These are phyloP conservation scores for Cercospora sp. DNA, from an alignment of 2,329 filamentous ascomycete genomes.

Conservation along the genomic window DNA sequence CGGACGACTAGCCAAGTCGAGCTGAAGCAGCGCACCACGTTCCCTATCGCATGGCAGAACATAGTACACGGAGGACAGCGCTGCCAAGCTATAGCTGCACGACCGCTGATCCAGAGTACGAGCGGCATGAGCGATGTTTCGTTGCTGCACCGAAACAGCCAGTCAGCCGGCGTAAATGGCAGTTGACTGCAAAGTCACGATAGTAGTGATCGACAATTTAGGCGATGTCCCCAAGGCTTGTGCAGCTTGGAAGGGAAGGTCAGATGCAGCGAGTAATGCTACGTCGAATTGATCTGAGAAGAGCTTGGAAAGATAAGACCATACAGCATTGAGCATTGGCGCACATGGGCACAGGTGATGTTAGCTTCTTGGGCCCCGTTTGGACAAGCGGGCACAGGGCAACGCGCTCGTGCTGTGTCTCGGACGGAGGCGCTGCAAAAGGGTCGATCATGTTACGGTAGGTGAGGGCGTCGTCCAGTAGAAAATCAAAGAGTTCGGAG, in stretches of 20 bases:
- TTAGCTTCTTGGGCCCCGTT: conserved; percentile 4
- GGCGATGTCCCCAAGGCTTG: conserved; percentile 5
- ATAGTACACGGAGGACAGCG: not conserved
- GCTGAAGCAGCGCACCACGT: conserved; percentile 6
- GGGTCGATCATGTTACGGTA: not conserved
- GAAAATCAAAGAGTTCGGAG: not conserved
- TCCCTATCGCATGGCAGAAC: conserved; percentile 3
- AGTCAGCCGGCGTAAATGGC: conserved; percentile 12
- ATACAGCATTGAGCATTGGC: conserved; percentile 20
- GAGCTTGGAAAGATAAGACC: conserved; percentile 16
- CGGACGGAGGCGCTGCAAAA: not conserved
- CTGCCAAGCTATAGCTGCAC: conserved; percentile 6
- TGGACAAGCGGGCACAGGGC: not conserved
- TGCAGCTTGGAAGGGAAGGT: conserved; percentile 21
- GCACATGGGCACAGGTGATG: conserved; percentile 20
- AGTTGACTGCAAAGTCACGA: not conserved
- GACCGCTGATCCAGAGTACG: conserved; percentile 16
- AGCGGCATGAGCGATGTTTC: not conserved
- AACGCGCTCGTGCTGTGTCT: not conserved
- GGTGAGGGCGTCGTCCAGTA: conserved; percentile 5
- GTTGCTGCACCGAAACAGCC: conserved; percentile 10
- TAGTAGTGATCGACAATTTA: conserved; percentile 1
- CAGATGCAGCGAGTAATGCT: not conserved
- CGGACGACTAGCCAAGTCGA: not conserved
- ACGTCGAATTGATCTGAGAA: not conserved